A percentile compares a stretch with the other conserved stretches of the same genome.
phyloP scores from a whole-genome alignment of 1,284 basidiomycete species.

The Cryptococcus neoformans region DNA sequence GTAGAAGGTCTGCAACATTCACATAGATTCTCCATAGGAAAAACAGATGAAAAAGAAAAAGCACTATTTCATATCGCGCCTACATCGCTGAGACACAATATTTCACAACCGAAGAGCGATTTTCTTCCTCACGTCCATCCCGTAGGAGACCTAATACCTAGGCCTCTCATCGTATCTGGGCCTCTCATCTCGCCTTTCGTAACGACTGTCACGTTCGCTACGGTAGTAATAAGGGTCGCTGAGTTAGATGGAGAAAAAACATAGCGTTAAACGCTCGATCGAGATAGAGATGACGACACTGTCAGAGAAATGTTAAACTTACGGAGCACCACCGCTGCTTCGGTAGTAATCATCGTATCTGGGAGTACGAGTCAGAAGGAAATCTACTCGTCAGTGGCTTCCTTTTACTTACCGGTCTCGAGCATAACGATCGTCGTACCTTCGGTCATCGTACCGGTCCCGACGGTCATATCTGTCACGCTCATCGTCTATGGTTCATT shows the following conservation, averaged over 20 bases:
- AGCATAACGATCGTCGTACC: slow-evolving; percentile 46
- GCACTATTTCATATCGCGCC: too few relatives aligned
- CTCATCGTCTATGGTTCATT: slow-evolving; percentile 34
- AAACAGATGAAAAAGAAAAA: too few relatives aligned
- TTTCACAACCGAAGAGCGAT: too few relatives aligned
- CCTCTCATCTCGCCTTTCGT: slow-evolving; percentile 20
- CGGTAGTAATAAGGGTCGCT: slow-evolving; percentile 51
- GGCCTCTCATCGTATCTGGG: slow-evolving; percentile 33
- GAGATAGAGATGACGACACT: slow-evolving; percentile 10
- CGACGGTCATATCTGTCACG: slow-evolving; percentile 55
- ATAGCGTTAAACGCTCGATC: slow-evolving; percentile 12
- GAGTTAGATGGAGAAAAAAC: slow-evolving; percentile 3
- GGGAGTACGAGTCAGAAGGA: slow-evolving; percentile 5
- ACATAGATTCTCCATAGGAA: too few relatives aligned
- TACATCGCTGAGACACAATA: too few relatives aligned
- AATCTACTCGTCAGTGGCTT: too few relatives aligned
- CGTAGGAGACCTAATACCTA: slow-evolving; percentile 14
- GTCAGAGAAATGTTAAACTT: slow-evolving; percentile 16
- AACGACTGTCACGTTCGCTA: slow-evolving; percentile 20
- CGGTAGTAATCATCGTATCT: slow-evolving; percentile 27
- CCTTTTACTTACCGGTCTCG: slow-evolving; percentile 2
- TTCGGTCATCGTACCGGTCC: slow-evolving; percentile 45
- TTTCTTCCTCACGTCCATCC: too few relatives aligned
- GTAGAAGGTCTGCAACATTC: neutral
- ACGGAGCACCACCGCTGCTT: slow-evolving; percentile 24